Percentiles rank a stretch among this genome's conserved stretches.
Evolutionary conservation across 1,284 basidiomycete genomes (phyloP).

Genomic region (Austroboletus niveus): DNA sequence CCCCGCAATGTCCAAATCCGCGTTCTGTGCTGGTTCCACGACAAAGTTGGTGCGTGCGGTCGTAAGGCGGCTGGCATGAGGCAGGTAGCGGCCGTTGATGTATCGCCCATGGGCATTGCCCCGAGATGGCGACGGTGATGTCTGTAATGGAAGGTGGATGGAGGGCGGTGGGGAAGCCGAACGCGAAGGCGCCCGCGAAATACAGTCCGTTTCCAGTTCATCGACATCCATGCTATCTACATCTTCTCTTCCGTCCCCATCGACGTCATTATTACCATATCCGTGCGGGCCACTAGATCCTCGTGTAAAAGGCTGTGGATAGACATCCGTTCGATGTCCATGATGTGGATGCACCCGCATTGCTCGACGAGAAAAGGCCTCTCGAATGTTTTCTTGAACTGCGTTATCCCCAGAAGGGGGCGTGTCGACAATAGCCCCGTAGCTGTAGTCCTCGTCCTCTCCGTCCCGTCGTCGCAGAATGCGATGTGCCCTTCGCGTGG

Average conservation of each 20-base stretch:
- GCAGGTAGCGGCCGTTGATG: conserved; percentile 18
- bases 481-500: conserved; percentile 23
- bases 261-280: conserved; percentile 23
- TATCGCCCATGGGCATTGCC: conserved; percentile 16
- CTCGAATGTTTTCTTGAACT: conserved; percentile 60
- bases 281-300: conserved; percentile 11
- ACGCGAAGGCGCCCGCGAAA: conserved; percentile 46
- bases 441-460: conserved; percentile 29
- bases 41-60: conserved; percentile 9
- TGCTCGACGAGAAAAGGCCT: conserved; percentile 50
- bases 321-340: conserved; percentile 23
- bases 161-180: conserved; percentile 43
- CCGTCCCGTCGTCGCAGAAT: conserved; percentile 29
- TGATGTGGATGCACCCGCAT: conserved; percentile 33
- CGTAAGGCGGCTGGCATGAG: conserved; percentile 20
- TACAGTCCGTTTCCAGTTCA: conserved; percentile 44
- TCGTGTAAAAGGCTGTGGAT: conserved; percentile 20
- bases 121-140: conserved; percentile 22
- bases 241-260: conserved; percentile 22
- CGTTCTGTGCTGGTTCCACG: conserved; percentile 16
- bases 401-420: conserved; percentile 56
- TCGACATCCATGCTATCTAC: conserved; percentile 40
- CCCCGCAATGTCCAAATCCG: conserved; percentile 67
- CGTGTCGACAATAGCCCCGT: conserved; percentile 49
- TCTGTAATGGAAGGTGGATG: conserved; percentile 25